Evolutionary conservation across 805 yeast species (phyloP).

Genomic region (Candida hispaniensis): DNA sequence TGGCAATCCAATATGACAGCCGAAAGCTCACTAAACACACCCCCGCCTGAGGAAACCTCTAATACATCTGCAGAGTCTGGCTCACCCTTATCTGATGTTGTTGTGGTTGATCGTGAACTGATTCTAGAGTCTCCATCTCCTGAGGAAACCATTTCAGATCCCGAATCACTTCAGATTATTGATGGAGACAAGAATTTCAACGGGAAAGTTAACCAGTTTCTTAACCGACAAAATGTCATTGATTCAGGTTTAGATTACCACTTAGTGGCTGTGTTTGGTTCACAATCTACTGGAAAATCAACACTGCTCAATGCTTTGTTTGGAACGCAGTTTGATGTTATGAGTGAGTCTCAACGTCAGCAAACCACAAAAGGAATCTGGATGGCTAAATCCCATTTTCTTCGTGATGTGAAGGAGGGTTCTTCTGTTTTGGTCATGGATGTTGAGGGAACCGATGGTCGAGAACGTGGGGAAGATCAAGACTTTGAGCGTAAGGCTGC

Average conservation of each 20-base stretch:
- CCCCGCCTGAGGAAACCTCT: too few relatives aligned
- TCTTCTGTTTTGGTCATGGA: slow-evolving; percentile 62
- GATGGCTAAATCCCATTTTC: slow-evolving; percentile 45
- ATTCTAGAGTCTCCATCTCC: slow-evolving; percentile 3
- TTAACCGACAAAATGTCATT: slow-evolving; percentile 29
- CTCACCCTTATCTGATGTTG: not conserved
- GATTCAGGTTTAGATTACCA: slow-evolving; percentile 67
- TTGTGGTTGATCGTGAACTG: not conserved
- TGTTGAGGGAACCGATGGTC: slow-evolving; percentile 98
- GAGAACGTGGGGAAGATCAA: slow-evolving; percentile 97
- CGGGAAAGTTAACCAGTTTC: slow-evolving; percentile 27
- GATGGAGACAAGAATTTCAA: slow-evolving; percentile 51
- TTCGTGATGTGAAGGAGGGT: slow-evolving; percentile 1
- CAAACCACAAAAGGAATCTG: slow-evolving; percentile 87
- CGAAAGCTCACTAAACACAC: too few relatives aligned
- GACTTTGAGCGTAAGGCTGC: slow-evolving; percentile 97
- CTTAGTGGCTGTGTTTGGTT: slow-evolving; percentile 90
- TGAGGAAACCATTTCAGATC: not conserved
- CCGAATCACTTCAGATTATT: slow-evolving; percentile 50
- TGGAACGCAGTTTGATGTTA: slow-evolving; percentile 81
- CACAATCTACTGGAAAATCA: slow-evolving; percentile 94
- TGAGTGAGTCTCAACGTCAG: slow-evolving; percentile 77
- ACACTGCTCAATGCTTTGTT: slow-evolving; percentile 79
- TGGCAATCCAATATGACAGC: slow-evolving; percentile 4
- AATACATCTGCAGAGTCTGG: slow-evolving; percentile 1